Evolutionary conservation across 768 basidiomycete genomes (phyloP).

Genomic region (Mycena amicta): DNA sequence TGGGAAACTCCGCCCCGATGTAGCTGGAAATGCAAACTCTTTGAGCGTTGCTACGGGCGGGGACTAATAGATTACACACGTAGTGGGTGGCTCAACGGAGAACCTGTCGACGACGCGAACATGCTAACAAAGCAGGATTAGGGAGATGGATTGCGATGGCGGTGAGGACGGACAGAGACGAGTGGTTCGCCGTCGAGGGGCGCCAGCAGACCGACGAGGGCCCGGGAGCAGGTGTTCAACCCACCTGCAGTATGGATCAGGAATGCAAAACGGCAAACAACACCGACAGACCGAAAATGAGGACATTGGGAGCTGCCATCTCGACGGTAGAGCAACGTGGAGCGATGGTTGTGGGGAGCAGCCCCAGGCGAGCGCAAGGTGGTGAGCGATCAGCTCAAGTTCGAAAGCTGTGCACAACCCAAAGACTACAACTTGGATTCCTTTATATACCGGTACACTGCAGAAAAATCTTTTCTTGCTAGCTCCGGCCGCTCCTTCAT

Average conservation of each 20-base stretch:
- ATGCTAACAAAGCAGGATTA: constrained; percentile 44
- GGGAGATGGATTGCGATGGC: constrained; percentile 13
- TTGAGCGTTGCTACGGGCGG: constrained; percentile 1
- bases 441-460: constrained; percentile 69
- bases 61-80: constrained; percentile 44
- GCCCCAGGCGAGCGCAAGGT: not conserved
- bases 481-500: constrained; percentile 59
- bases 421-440: too few species aligned
- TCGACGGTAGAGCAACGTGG: not conserved
- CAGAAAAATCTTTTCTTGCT: constrained; percentile 76
- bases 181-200: constrained; percentile 68
- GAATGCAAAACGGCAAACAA: constrained; percentile 3
- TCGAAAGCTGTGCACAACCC: not conserved
- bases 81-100: constrained; percentile 73
- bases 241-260: constrained; percentile 55
- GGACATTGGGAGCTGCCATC: constrained; percentile 52
- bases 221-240: constrained; percentile 76
- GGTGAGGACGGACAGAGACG: constrained; percentile 60
- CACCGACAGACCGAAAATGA: constrained; percentile 69
- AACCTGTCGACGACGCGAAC: constrained; percentile 76
- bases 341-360: not conserved
- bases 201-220: constrained; percentile 68
- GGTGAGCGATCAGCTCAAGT: not conserved
- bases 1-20: constrained; percentile 73
- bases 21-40: constrained; percentile 49